A percentile compares a stretch with the other conserved stretches of the same genome.
Conservation (phyloP, 257 asterid genomes). For the Lycium ferocissimum region DNA sequence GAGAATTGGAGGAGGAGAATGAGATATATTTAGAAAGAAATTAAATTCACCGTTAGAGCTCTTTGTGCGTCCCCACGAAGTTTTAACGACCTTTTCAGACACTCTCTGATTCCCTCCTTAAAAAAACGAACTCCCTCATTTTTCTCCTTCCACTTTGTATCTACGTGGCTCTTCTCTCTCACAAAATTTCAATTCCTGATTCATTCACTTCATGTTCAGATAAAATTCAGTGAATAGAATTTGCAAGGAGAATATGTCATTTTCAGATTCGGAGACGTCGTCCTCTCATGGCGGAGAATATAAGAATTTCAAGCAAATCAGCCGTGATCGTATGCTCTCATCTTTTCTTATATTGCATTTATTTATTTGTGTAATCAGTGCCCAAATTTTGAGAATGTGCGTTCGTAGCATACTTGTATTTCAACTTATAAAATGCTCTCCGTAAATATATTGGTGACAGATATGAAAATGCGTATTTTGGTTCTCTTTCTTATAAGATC, state of each 20-base stretch:
- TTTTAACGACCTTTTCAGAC: constrained; percentile 31
- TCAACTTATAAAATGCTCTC: too few relatives aligned
- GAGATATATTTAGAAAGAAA: constrained; percentile 21
- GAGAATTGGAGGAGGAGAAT: constrained; percentile 27
- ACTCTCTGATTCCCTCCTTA: constrained; percentile 8
- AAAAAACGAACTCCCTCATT: constrained; percentile 53
- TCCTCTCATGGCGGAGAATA: constrained; percentile 85
- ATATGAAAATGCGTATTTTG: too few relatives aligned
- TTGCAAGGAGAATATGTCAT: constrained; percentile 52
- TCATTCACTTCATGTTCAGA: neutral
- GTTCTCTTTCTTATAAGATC: too few relatives aligned
- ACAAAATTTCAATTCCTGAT: constrained; percentile 25
- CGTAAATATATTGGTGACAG: too few relatives aligned
- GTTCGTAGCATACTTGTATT: neutral
- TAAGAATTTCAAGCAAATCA: constrained; percentile 81
- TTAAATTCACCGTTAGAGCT: constrained; percentile 63
- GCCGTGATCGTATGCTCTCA: constrained; percentile 79
- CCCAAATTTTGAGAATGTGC: neutral
- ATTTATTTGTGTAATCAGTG: neutral
- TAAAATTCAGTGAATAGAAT: constrained; percentile 1
- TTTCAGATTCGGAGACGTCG: constrained; percentile 78
- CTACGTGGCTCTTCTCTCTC: constrained; percentile 6
- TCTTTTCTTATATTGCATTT: neutral
- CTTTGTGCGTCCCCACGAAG: constrained; percentile 80
- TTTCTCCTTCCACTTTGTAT: constrained; percentile 22